phyloP scores from a whole-genome alignment of 1,284 basidiomycete species.

The Cryptococcus neoformans region DNA sequence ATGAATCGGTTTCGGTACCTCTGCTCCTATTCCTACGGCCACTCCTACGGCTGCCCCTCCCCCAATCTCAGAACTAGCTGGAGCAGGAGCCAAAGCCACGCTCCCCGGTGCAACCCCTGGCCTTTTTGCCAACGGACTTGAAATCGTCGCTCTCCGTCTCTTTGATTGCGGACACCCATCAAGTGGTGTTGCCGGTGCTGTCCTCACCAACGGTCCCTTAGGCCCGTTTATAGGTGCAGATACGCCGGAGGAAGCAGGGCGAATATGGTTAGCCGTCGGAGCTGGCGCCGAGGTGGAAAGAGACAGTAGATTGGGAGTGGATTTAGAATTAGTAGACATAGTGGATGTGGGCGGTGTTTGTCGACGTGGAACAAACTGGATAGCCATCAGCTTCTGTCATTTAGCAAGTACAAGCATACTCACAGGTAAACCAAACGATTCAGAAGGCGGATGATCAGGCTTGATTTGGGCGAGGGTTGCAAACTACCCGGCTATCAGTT shows the following conservation, averaged over 20 bases:
- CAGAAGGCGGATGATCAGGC: constrained; percentile 31
- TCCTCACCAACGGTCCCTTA: constrained; percentile 36
- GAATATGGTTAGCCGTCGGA: constrained; percentile 5
- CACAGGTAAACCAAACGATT: constrained; percentile 33
- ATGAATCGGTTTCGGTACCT: not conserved
- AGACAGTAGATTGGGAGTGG: constrained; percentile 23
- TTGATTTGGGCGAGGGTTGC: constrained; percentile 34
- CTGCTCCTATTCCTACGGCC: not conserved
- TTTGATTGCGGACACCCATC: constrained; percentile 42
- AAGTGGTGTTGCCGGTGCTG: constrained; percentile 29
- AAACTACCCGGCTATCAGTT: constrained; percentile 18
- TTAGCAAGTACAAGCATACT: not conserved
- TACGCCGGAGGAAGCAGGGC: not conserved
- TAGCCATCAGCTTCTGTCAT: not conserved
- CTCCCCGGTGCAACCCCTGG: not conserved
- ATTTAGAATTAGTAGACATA: constrained; percentile 27
- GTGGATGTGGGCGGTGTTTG: constrained; percentile 4
- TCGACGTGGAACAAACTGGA: constrained; percentile 12
- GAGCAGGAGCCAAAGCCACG: constrained; percentile 6
- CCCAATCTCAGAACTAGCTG: not conserved
- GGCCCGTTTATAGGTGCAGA: not conserved
- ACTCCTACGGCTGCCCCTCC: constrained; percentile 1
- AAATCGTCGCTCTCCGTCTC: constrained; percentile 37
- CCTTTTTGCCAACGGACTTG: constrained; percentile 13
- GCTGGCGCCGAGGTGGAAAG: constrained; percentile 12